Percentiles rank a stretch among this genome's conserved stretches.
phyloP scores from a whole-genome alignment of 768 basidiomycete species.

The Trametes villosa region DNA sequence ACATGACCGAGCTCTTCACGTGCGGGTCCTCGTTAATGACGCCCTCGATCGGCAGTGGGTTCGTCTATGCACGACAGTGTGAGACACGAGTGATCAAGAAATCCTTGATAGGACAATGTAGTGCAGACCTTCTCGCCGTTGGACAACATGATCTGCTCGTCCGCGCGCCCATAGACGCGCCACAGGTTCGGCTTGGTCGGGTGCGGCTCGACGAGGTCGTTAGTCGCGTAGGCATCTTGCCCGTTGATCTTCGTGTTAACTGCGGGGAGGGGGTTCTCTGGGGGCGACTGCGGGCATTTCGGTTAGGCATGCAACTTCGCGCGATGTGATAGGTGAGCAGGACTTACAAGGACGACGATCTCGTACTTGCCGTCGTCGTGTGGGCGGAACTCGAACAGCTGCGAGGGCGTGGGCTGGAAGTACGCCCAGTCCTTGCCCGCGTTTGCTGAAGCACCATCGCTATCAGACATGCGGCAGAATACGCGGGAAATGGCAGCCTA shows the following conservation, averaged over 20 bases:
- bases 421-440: slow-evolving; percentile 18
- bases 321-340: background rate
- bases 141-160: slow-evolving; percentile 50
- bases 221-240: slow-evolving; percentile 28
- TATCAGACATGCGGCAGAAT: too few relatives aligned
- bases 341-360: slow-evolving; percentile 10
- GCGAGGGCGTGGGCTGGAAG: background rate
- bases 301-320: background rate
- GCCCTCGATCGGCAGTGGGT: slow-evolving; percentile 29
- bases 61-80: slow-evolving; percentile 32
- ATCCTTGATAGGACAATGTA: slow-evolving; percentile 21
- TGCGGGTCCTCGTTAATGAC: slow-evolving; percentile 41
- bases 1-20: slow-evolving; percentile 41
- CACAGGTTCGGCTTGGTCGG: slow-evolving; percentile 23
- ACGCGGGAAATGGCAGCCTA: too few relatives aligned
- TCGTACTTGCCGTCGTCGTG: slow-evolving; percentile 7
- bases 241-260: slow-evolving; percentile 19
- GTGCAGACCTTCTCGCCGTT: slow-evolving; percentile 45
- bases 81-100: slow-evolving; percentile 12
- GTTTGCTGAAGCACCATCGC: background rate
- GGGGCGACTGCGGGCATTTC: background rate
- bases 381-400: background rate
- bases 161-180: slow-evolving; percentile 42
- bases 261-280: background rate
- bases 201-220: slow-evolving; percentile 25